Base-by-base conservation (phyloP, 139 green algal species). In the Chlamydomonas applanata region DNA sequence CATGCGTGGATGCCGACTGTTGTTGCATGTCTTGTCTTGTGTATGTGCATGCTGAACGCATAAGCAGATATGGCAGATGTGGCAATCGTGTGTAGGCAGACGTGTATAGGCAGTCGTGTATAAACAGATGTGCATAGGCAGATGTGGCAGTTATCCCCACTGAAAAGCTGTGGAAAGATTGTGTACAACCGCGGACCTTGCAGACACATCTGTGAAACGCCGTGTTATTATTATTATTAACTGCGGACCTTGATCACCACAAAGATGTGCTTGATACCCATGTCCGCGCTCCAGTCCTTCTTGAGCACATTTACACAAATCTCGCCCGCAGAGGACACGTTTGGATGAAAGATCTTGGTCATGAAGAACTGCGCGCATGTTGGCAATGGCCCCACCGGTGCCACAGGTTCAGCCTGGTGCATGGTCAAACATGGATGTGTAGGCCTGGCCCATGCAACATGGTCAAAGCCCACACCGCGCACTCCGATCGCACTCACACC, bases 271-370 rank as follows among this genome's bases (percentile, higher is more conserved):
- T 91, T 81, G 35, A 99, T 60, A 33, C 93, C 94, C 45, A 95
- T 73, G 27, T 89, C 89, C 3, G 90, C 79, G 57, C 83, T 90
- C 95, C 95, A 99, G 82, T 99, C 95, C 40, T 88, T 89, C 79
- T 99, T 98, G 4, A 99, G 87, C 33, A 97, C 94, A 71, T 99
- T 99, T 20, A 99, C 96, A 59, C 96, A 99, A 70, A 99, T 98
- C 60, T 99, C 96, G 1, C 96, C 96, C 22, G 22, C 27, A 3
- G 60, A 62, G 36, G 90, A 91, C 4, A 99, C 88, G 74, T 99
- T 99, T 3, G 96, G 96, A 76, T 99, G 96, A 70, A 98, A 99
- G n/a, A 99, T 95, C 59, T 94, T 94, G 4, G 93, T 98, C 9
- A 91, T 33, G 74, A 98, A 98, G 33, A 56, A 46, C 91, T 68